Conservation (phyloP, 2,329 filamentous ascomycete species). For the Chalaropsis ovoidea region DNA sequence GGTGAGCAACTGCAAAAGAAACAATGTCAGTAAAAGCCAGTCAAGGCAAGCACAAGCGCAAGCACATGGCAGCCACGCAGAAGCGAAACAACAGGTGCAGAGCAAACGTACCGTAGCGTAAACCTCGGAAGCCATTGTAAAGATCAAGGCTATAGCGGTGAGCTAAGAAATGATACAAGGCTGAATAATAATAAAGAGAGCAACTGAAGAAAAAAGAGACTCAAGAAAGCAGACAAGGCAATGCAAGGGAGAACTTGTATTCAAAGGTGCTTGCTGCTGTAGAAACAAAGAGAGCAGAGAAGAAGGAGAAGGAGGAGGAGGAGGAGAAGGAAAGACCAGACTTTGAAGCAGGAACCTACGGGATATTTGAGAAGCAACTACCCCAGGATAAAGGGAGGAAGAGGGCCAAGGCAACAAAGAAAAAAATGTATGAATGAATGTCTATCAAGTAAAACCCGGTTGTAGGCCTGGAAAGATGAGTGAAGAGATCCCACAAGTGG, state of each 20-base stretch:
- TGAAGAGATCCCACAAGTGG: neutral
- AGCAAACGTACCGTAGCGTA: constrained; percentile 22
- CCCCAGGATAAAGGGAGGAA: neutral
- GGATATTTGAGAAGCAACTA: constrained; percentile 10
- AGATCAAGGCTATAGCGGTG: constrained; percentile 12
- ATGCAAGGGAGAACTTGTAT: neutral
- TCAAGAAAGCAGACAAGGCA: neutral
- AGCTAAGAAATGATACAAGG: constrained; percentile 9
- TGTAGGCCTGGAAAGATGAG: neutral
- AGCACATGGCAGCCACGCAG: neutral
- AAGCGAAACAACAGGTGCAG: neutral
- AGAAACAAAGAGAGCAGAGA: constrained; percentile 12
- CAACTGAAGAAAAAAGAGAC: constrained; percentile 4
- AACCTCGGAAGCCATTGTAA: constrained; percentile 22
- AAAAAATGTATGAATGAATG: neutral
- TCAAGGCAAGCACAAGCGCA: too few relatives aligned
- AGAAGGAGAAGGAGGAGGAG: constrained; percentile 23
- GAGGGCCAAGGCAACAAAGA: neutral
- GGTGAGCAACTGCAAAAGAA: constrained; percentile 49
- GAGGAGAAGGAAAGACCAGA: neutral
- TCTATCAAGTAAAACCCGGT: neutral
- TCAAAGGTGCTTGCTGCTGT: neutral
- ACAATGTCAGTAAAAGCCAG: neutral
- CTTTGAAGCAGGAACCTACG: constrained; percentile 1
- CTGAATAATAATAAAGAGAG: neutral